Evolutionary conservation across 2,329 filamentous ascomycete species (phyloP), one percentile per base, ranked within the genome.

Genomic region (Nigrospora osmanthi): DNA sequence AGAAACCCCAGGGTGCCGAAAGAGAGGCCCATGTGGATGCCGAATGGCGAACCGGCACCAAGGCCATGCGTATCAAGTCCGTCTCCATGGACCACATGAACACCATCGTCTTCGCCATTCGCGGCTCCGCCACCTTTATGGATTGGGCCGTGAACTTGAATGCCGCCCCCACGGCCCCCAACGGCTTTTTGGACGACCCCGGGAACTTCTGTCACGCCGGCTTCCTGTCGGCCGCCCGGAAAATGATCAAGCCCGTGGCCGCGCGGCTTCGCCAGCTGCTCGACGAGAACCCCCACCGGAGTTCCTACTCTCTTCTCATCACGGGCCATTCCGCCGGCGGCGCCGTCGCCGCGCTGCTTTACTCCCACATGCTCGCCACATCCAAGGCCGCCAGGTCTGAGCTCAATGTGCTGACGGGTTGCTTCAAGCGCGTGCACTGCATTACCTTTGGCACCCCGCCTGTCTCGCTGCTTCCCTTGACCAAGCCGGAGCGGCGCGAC

Each of bases 261-360:
- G 71, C 77, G 0, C 78, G 85, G 1, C 73, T 94, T 9, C 75
- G 83, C 2, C 72, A 80, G 50, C 67, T 93, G 1, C 72, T 94
- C 0, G 71, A 83, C 50, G 85, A 93, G 50, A 80, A 90, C 49
- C 85, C 87, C 0, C 64, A 69, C 3, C 76, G 86, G 11, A 73
- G 78, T 6, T 68, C 71, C 3, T 85, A 82, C 57, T 87, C 83
- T 14, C 72, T 95, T 10, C 70, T 95, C 15, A 85, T 95, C 48
- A 94, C 89, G 0, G 89, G 89, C 0, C 89, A 95, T 58, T 89
- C 84, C 1, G 89, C 89, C 0, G 89, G 89, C 14, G 89, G 89
- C 3, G 89, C 89, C 0, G 82, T 95, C 1, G 89, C 89, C 0
- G 77, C 83, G 3, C 70, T 95, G 11, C 71, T 95, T 0, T 95